These are phyloP conservation scores for Diospyros kaki DNA, from an alignment of 148 eudicot genomes.

Conservation along the genomic window DNA sequence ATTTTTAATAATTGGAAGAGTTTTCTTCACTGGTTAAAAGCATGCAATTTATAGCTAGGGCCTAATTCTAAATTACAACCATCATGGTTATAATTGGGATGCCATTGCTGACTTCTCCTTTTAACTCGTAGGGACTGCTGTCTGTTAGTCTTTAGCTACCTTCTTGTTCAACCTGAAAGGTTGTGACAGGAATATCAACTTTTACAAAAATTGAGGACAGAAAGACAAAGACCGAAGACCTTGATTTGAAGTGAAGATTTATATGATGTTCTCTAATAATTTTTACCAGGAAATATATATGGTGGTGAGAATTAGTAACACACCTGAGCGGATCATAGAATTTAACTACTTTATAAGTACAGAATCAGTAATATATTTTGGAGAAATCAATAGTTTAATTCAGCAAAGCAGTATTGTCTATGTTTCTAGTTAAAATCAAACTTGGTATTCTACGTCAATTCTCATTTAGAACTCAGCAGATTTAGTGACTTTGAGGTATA, in stretches of 20 bases:
- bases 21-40: too few species aligned
- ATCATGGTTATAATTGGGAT: not conserved
- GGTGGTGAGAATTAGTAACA: not conserved
- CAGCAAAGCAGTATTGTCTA: not conserved
- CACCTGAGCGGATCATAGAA: not conserved
- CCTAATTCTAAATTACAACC: not conserved
- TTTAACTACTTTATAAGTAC: not conserved
- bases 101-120: slow-evolving; percentile 5
- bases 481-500: too few species aligned
- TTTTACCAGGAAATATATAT: not conserved
- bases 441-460: too few species aligned
- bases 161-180: not conserved
- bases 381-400: not conserved
- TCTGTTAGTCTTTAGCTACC: not conserved
- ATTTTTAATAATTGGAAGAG: too few species aligned
- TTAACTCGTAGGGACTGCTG: not conserved
- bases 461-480: too few species aligned
- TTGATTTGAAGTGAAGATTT: not conserved
- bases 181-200: not conserved
- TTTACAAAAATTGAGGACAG: not conserved
- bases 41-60: too few species aligned
- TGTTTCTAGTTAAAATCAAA: not conserved
- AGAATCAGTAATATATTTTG: not conserved
- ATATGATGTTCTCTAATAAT: not conserved
- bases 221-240: too few species aligned